phyloP scores from a whole-genome alignment of 208 protist species.

The Trypanosoma melophagium region DNA sequence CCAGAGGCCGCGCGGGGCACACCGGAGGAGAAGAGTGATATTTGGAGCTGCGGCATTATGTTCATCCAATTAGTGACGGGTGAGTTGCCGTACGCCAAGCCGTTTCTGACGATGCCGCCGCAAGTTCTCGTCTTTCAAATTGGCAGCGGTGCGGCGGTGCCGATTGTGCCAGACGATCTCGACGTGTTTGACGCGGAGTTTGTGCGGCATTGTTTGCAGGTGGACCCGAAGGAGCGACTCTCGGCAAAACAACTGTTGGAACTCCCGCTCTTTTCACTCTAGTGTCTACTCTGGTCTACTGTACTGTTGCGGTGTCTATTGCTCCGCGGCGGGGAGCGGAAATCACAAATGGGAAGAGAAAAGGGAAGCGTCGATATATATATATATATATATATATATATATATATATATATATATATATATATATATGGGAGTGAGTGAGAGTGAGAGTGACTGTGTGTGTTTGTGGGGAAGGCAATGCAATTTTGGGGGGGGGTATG shows the following conservation, averaged over 20 bases:
- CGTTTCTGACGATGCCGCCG: constrained; percentile 47
- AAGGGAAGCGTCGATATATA: not conserved
- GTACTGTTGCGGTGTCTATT: too few species aligned
- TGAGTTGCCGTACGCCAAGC: constrained; percentile 63
- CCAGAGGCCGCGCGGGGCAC: constrained; percentile 80
- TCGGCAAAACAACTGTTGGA: constrained; percentile 60
- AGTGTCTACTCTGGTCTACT: too few species aligned
- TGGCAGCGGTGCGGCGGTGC: constrained; percentile 55
- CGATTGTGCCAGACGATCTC: constrained; percentile 56
- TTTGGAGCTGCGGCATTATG: constrained; percentile 89
- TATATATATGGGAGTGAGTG: too few species aligned
- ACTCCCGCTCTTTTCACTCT: constrained; percentile 57
- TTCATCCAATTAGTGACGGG: constrained; percentile 86
- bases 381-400: too few species aligned
- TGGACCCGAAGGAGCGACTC: constrained; percentile 49
- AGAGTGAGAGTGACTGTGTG: too few species aligned
- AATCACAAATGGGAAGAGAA: too few species aligned
- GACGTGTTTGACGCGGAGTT: constrained; percentile 71
- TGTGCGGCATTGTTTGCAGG: constrained; percentile 58
- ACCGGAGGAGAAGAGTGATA: constrained; percentile 72
- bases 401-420: not conserved
- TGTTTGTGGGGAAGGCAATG: too few species aligned
- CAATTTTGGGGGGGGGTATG: too few species aligned
- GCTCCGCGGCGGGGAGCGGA: too few species aligned
- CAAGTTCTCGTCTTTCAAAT: constrained; percentile 80